Evolutionary conservation across 768 basidiomycete genomes (phyloP).

Genomic region (Multifurca ochricompacta): DNA sequence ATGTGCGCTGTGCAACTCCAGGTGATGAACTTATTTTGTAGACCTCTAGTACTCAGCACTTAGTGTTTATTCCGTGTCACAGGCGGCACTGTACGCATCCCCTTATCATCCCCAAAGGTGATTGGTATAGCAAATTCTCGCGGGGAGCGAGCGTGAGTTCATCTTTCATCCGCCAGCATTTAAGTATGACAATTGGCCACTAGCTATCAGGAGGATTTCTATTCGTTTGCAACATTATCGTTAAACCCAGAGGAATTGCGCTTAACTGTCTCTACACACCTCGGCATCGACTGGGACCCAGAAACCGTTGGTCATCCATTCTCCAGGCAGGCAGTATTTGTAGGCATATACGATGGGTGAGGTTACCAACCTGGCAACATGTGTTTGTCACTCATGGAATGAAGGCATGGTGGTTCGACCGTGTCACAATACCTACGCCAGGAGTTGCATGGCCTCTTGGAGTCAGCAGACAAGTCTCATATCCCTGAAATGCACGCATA

Average conservation of each 20-base stretch:
- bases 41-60: too few species aligned
- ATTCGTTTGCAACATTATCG: constrained; percentile 67
- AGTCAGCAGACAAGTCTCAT: constrained; percentile 60
- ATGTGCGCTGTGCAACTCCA: constrained; percentile 44
- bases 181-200: constrained; percentile 11
- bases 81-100: constrained; percentile 63
- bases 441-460: constrained; percentile 79
- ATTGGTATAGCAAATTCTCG: constrained; percentile 70
- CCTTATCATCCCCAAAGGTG: constrained; percentile 67
- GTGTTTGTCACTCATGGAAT: background rate
- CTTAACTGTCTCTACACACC: constrained; percentile 50
- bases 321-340: constrained; percentile 70
- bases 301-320: constrained; percentile 43
- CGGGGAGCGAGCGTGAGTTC: constrained; percentile 59
- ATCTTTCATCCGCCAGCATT: background rate
- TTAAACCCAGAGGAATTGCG: constrained; percentile 69
- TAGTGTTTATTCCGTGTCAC: constrained; percentile 11
- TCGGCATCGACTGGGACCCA: constrained; percentile 70
- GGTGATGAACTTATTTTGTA: constrained; percentile 27
- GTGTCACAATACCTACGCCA: constrained; percentile 82
- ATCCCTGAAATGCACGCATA: constrained; percentile 72
- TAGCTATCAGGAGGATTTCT: constrained; percentile 89
- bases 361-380: constrained; percentile 21
- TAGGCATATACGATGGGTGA: constrained; percentile 90
- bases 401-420: constrained; percentile 86